Conservation (phyloP, 164 flowering plant genomes). For the Protea cynaroides region DNA sequence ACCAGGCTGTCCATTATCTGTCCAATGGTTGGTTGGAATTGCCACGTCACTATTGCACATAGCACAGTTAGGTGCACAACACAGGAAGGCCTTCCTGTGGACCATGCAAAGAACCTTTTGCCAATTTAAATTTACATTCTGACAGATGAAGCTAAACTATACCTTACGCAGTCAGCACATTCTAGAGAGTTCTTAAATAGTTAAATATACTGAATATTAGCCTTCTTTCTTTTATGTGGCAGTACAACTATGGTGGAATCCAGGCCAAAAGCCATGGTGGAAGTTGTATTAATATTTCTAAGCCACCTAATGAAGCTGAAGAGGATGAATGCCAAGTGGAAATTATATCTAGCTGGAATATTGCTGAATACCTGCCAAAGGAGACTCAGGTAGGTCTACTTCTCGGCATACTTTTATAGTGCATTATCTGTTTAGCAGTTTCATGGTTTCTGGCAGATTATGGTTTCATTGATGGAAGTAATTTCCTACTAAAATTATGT, state of each 20-base stretch:
- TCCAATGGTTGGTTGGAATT: no score
- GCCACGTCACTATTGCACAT: no score
- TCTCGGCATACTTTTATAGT: not conserved
- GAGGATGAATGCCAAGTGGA: constrained; percentile 50
- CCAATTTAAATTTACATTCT: no score
- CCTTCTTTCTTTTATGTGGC: constrained; percentile 7
- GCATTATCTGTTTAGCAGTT: not conserved
- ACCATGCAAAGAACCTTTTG: no score
- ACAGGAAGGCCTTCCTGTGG: no score
- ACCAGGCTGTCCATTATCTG: no score
- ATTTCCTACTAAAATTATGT: not conserved
- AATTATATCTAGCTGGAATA: constrained; percentile 87
- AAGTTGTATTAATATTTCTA: constrained; percentile 10
- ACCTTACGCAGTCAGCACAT: not conserved
- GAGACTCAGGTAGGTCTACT: constrained; percentile 50
- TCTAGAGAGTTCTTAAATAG: not conserved
- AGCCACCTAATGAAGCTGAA: constrained; percentile 20
- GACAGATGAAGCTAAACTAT: no score
- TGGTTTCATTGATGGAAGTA: not conserved
- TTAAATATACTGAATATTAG: not conserved
- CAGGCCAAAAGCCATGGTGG: constrained; percentile 40
- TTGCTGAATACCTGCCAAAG: constrained; percentile 82
- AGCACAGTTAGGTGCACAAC: no score
- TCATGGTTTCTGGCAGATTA: not conserved
- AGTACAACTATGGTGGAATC: constrained; percentile 95